Conservation (phyloP, 1,139 yeast species). For the Ogataea hybrid region DNA sequence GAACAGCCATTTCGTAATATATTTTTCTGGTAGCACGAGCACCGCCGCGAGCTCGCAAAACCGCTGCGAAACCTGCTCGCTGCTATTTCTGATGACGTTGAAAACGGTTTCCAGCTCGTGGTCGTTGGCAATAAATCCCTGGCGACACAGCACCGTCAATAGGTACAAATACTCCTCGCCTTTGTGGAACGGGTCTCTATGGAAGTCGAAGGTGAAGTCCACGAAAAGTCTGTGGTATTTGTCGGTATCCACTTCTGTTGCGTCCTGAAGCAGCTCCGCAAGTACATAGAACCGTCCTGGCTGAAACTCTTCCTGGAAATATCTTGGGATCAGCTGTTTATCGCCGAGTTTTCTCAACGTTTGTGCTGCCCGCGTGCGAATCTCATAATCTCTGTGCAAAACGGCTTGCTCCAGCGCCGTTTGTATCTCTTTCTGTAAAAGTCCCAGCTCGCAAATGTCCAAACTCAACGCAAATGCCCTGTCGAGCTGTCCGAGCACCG, state of each 20-base stretch:
- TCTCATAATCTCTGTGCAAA: slow-evolving; percentile 37
- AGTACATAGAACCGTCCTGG: slow-evolving; percentile 27
- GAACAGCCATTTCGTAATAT: slow-evolving; percentile 30
- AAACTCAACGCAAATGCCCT: slow-evolving; percentile 40
- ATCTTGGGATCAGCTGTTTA: not conserved
- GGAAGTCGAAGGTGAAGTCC: slow-evolving; percentile 33
- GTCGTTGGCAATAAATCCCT: slow-evolving; percentile 10
- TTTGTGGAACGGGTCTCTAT: slow-evolving; percentile 32
- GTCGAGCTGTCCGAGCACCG: slow-evolving; percentile 41
- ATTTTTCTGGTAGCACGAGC: slow-evolving; percentile 22
- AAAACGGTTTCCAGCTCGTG: slow-evolving; percentile 24
- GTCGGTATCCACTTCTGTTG: not conserved
- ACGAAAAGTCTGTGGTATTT: slow-evolving; percentile 8
- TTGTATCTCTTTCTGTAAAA: slow-evolving; percentile 32
- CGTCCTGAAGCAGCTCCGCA: slow-evolving; percentile 26
- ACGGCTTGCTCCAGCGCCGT: slow-evolving; percentile 33
- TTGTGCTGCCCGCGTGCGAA: slow-evolving; percentile 37
- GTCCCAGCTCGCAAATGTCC: slow-evolving; percentile 33
- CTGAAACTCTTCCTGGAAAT: not conserved
- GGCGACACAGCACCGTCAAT: slow-evolving; percentile 12
- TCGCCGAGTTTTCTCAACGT: slow-evolving; percentile 20
- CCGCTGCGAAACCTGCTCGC: slow-evolving; percentile 29
- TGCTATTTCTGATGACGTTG: slow-evolving; percentile 25
- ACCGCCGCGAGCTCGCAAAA: slow-evolving; percentile 31
- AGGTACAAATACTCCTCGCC: slow-evolving; percentile 35